Evolutionary conservation across 2,329 filamentous ascomycete species (phyloP), one percentile per base, ranked within the genome.

Genomic region (Stemphylium vesicarium): DNA sequence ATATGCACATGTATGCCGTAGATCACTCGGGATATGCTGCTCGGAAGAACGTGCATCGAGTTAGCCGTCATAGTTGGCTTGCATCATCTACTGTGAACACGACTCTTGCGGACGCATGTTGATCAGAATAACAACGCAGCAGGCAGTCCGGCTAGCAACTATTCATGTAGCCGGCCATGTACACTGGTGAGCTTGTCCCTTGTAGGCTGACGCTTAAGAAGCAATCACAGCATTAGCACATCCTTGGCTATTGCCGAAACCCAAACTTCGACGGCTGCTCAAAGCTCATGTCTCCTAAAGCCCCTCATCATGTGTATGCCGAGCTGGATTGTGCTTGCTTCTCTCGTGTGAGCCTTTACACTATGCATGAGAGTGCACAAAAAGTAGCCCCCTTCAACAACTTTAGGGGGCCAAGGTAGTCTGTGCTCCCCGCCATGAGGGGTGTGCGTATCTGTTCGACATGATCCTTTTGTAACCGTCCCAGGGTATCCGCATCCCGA

Each of bases 1-100:
- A 33, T 42, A 40, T 54, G 45, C 51, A 54, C 36, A 48, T 43
- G 36, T 51, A 33, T 37, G 45, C 44, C 20, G 44, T 49, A 35
- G 37, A 50, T 43, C 45, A 42, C 11, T 50, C 26, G 31, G 38
- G 18, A 24, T 31, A 36, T 37, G 33, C 44, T 18, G 20, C 18
- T 46, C 51, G 44, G 42, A 36, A 53, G 36, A 20, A 31, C 18
- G 31, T 49, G 45, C 45, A 49, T 44, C 38, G 36, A 40, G 39
- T 38, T 45, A 41, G 38, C 33, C 16, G 16, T 15, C 24, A 35
- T 32, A 35, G 22, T 15, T 40, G 24, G n/a, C 43, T 24, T 24
- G 31, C 43, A 11, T 44, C 13, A 15, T 37, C 33, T 2, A 38
- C 5, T 11, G 26, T 29, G 20, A 6, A 35, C 4, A 5, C 33